Base-by-base conservation (phyloP, 352 stramenopile species). In the Phytophthora sojae region DNA sequence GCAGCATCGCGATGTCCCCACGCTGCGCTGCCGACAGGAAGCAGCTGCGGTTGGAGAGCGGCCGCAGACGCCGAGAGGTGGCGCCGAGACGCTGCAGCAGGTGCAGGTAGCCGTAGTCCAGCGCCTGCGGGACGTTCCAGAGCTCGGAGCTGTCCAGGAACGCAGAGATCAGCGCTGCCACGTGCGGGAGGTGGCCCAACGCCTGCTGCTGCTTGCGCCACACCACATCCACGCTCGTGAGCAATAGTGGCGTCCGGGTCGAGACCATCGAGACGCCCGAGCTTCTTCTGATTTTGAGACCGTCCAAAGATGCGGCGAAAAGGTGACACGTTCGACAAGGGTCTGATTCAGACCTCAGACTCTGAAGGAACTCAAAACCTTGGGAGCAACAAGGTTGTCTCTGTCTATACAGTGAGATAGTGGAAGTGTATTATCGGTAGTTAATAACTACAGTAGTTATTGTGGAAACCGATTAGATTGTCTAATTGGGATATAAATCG, bases 91-190 rank as follows among this genome's bases (percentile, higher is more conserved):
- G 74, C 59, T 78, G 70, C 42, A 81, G 30, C 12, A 81, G 62
- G 47, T 76, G 70, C 53, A 78, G 52, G 49, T 79, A 71, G 12
- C 58, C 57, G 30, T 57, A 78, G 42, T 81, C 70, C 58, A 76
- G 44, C 3, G 70, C 74, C 64, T 78, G 74, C 3, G 70, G 70
- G 52, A 73, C 53, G 44, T 72, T 76, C 69, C 73, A 80, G 64
- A 47, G 70, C 6, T 39, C 29, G 30, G 69, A 74, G 17, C 39
- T 61, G 50, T 75, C 73, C 29, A 80, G 61, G 23, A 69, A 77
- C 26, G 56, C 42, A 11, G 69, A 74, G n/a, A 80, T 69, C n/a
- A 80, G 21, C 55, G 50, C 50, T 19, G 64, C 69, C 35, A 80
- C 69, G 19, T 80, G 69, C 29, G 69, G 64, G 51, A 80, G 49